These are phyloP conservation scores for Mycena pura DNA, from an alignment of 768 basidiomycete species.

Conservation along the genomic window DNA sequence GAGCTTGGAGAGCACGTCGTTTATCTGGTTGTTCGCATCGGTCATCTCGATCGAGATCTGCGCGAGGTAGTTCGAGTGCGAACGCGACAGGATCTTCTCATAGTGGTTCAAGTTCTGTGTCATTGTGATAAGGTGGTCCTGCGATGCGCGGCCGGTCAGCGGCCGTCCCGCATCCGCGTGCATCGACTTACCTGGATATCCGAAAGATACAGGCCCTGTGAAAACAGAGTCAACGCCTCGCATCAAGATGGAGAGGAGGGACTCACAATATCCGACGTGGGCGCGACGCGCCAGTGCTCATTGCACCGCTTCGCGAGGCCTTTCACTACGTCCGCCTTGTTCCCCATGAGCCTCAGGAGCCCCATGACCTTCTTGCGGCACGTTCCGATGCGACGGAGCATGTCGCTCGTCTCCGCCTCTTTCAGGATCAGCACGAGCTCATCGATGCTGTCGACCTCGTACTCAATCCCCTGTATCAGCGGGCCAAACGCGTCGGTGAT, in stretches of 20 bases:
- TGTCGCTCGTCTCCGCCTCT: constrained; percentile 96
- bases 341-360: constrained; percentile 93
- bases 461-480: constrained; percentile 97
- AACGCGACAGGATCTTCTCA: constrained; percentile 98
- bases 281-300: constrained; percentile 98
- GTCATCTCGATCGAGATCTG: constrained; percentile 99
- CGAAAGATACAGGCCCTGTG: constrained; percentile 89
- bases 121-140: constrained; percentile 98
- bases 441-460: constrained; percentile 98
- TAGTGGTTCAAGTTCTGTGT: constrained; percentile 99
- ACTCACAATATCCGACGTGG: constrained; percentile 93
- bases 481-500: constrained; percentile 99
- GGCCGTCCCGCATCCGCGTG: no score
- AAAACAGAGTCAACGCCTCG: neutral
- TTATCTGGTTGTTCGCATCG: constrained; percentile 99
- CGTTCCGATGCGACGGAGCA: constrained; percentile 95
- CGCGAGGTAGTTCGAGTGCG: constrained; percentile 98
- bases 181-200: constrained; percentile 71
- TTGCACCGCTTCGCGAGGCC: constrained; percentile 97
- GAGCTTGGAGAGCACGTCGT: constrained; percentile 96
- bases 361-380: constrained; percentile 99
- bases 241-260: neutral
- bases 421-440: constrained; percentile 97
- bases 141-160: neutral
- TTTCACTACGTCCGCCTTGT: constrained; percentile 99